A percentile compares a stretch with the other conserved stretches of the same genome.
Evolutionary conservation across 1,284 basidiomycete genomes (phyloP).

Genomic region (Moesziomyces antarcticus): DNA sequence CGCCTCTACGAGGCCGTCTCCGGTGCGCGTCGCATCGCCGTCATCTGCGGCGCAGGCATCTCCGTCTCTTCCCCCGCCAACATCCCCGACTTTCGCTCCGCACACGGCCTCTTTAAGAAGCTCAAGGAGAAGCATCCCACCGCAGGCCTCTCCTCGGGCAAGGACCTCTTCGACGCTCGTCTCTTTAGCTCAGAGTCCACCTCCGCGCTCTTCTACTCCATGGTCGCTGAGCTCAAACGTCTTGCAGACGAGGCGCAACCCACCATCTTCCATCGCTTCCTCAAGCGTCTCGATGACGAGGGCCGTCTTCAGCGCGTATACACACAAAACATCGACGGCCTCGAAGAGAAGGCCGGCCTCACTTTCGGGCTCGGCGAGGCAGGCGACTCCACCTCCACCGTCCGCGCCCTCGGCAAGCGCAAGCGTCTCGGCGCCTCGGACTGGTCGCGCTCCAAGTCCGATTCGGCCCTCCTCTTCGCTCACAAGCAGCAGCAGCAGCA

Average conservation of each 20-base stretch:
- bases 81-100: constrained; percentile 91
- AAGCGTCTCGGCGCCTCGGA: constrained; percentile 34
- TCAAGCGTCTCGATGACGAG: constrained; percentile 83
- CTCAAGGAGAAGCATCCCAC: constrained; percentile 81
- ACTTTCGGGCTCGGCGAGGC: constrained; percentile 69
- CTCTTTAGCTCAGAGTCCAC: constrained; percentile 82
- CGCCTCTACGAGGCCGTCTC: constrained; percentile 72
- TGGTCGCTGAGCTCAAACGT: constrained; percentile 87
- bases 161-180: constrained; percentile 89
- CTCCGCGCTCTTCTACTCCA: constrained; percentile 85
- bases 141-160: constrained; percentile 77
- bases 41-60: constrained; percentile 90
- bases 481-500: constrained; percentile 63
- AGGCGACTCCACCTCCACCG: constrained; percentile 47
- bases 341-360: constrained; percentile 82
- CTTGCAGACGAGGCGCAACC: constrained; percentile 83
- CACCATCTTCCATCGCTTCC: constrained; percentile 86
- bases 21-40: constrained; percentile 82
- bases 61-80: constrained; percentile 80
- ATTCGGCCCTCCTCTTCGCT: constrained; percentile 55
- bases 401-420: constrained; percentile 51
- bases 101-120: constrained; percentile 82
- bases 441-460: constrained; percentile 51
- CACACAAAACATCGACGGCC: constrained; percentile 94
- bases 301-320: constrained; percentile 87